Conservation (phyloP, 768 basidiomycete genomes). For the Suillus clintonianus region DNA sequence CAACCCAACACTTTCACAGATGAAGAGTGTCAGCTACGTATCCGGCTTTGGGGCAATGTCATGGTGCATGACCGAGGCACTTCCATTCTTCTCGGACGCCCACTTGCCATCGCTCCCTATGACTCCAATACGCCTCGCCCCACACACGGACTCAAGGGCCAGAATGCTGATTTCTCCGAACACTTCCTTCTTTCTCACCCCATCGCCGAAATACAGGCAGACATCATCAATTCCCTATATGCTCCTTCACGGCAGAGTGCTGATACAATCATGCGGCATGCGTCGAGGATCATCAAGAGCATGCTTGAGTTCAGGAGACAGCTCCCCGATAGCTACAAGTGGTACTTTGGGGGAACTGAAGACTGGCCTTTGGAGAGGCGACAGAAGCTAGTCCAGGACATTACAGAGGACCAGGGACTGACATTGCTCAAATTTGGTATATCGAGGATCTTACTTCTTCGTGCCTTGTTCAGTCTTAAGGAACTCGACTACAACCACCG, state of each 20-base stretch:
- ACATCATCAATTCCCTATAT: slow-evolving; percentile 86
- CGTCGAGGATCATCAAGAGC: slow-evolving; percentile 76
- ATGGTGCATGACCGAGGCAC: slow-evolving; percentile 88
- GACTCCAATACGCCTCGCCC: slow-evolving; percentile 83
- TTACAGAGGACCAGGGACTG: slow-evolving; percentile 80
- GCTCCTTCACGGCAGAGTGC: slow-evolving; percentile 69
- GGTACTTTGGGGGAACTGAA: slow-evolving; percentile 78
- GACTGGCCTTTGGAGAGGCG: slow-evolving; percentile 71
- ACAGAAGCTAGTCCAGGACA: slow-evolving; percentile 66
- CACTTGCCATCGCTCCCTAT: slow-evolving; percentile 79
- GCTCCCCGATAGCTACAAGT: slow-evolving; percentile 70
- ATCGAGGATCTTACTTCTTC: slow-evolving; percentile 71
- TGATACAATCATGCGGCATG: slow-evolving; percentile 73
- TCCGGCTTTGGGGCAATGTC: slow-evolving; percentile 83
- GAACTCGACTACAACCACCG: slow-evolving; percentile 67
- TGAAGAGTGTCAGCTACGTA: slow-evolving; percentile 76
- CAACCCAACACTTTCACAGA: slow-evolving; percentile 65
- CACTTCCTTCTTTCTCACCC: slow-evolving; percentile 79
- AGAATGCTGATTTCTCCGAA: slow-evolving; percentile 60
- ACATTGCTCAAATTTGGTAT: slow-evolving; percentile 85
- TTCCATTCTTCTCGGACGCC: slow-evolving; percentile 83
- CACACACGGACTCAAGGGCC: slow-evolving; percentile 38
- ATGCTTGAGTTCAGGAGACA: slow-evolving; percentile 70
- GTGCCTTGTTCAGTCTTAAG: slow-evolving; percentile 78
- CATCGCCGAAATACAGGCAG: slow-evolving; percentile 82